Evolutionary conservation across 306 rosid genomes (phyloP), one percentile per base, ranked within the genome.

Genomic region (Carpinus fangiana): DNA sequence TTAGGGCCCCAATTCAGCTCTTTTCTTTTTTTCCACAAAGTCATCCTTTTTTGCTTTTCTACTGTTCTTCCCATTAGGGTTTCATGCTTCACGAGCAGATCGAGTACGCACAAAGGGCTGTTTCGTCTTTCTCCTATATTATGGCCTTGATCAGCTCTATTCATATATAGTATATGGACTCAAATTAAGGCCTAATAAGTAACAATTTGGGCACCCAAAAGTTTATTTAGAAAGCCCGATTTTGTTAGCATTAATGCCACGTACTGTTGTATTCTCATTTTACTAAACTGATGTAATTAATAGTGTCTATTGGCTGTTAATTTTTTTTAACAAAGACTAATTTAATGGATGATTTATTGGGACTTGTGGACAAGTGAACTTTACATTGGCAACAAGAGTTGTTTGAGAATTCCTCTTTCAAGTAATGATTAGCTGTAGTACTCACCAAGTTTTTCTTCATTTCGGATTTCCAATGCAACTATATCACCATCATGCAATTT

Each of bases 1-100:
- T 62, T 14, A 34, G 52, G 72, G 72, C 28, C 72, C 72, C 72
- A 41, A 67, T 41, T 67, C 72, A n/a, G 48, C 51, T 43, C 45
- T 67, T 67, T 66, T 11, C 65, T 59, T 41, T 7, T 7, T 20
- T 67, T 67, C 7, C 50, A 38, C 16, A 41, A 20, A 67, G 72
- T 43, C 51, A 12, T 67, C 72, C 28, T 43, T 38, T 66, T 5
- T 41, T 8, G 23, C n/a, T 62, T 62, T 2, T 61, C 8, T 61
- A 28, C 17, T 61, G 43, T 28, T 61, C 16, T 28, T 61, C 41
- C 45, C 46, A 16, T 64, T 64, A 17, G 47, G 70, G 70, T 64
- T 64, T 38, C 45, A 64, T 59, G 8, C 3, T 59, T 59, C 65
- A 18, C 12, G 43, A n/a, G 7, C 21, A 38, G 51, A 23, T 23